phyloP scores from a whole-genome alignment of 805 yeast species.

The Spathaspora passalidarum region DNA sequence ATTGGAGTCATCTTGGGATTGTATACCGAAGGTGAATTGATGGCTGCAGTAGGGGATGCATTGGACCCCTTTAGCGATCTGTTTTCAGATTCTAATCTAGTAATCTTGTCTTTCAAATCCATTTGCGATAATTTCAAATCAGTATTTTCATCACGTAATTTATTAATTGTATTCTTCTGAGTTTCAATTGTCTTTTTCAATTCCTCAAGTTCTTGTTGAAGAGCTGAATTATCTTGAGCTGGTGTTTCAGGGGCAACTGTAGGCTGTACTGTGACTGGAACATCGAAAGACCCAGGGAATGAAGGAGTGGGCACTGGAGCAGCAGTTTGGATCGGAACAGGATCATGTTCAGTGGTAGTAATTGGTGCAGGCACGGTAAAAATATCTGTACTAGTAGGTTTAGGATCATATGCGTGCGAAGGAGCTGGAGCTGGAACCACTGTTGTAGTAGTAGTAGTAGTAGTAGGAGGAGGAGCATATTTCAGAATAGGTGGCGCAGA shows the following conservation, averaged over 20 bases:
- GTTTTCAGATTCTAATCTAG: slow-evolving; percentile 25
- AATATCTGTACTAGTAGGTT: background rate
- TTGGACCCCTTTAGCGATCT: slow-evolving; percentile 10
- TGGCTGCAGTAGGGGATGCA: background rate
- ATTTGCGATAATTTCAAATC: slow-evolving; percentile 36
- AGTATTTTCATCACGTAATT: slow-evolving; percentile 40
- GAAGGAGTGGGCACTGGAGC: background rate
- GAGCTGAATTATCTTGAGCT: background rate
- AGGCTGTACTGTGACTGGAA: background rate
- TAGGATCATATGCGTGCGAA: background rate
- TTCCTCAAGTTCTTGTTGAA: slow-evolving; percentile 10
- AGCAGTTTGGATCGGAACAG: background rate
- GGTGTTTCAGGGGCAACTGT: background rate
- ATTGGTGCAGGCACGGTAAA: background rate
- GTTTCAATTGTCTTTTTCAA: slow-evolving; percentile 25
- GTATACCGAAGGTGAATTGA: background rate
- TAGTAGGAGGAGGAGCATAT: background rate
- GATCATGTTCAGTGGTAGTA: background rate
- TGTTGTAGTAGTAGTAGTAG: too few species aligned
- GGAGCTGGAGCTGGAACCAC: too few species aligned
- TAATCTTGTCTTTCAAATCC: slow-evolving; percentile 35
- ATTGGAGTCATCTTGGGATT: slow-evolving; percentile 17
- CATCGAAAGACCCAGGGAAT: background rate
- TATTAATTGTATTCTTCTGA: slow-evolving; percentile 33
- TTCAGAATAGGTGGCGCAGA: background rate